A percentile compares a stretch with the other conserved stretches of the same genome.
phyloP scores from a whole-genome alignment of 495 filamentous ascomycete genomes.

The Xylaria scruposa region DNA sequence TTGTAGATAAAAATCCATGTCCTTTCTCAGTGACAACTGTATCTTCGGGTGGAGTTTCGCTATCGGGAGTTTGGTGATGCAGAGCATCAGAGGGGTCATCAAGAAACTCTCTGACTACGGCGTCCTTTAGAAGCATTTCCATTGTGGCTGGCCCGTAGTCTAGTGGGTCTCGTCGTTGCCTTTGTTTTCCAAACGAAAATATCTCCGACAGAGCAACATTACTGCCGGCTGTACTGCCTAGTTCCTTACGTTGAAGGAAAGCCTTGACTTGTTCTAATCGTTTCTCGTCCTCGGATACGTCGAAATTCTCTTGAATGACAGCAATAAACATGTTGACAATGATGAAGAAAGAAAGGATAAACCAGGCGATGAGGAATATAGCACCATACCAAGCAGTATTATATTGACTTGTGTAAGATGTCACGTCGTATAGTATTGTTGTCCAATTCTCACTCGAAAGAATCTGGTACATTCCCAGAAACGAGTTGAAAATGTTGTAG shows the following conservation, averaged over 20 bases:
- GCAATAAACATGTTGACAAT: slow-evolving; percentile 99
- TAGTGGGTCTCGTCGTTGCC: slow-evolving; percentile 76
- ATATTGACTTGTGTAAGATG: slow-evolving; percentile 63
- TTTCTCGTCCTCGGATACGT: slow-evolving; percentile 99
- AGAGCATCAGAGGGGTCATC: slow-evolving; percentile 67
- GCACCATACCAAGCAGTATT: slow-evolving; percentile 93
- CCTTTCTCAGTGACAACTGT: slow-evolving; percentile 43
- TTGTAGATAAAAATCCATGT: slow-evolving; percentile 59
- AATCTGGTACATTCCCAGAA: slow-evolving; percentile 97
- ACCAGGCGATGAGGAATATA: slow-evolving; percentile 92
- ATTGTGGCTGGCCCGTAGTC: slow-evolving; percentile 87
- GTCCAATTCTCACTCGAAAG: slow-evolving; percentile 99
- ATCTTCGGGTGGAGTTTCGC: slow-evolving; percentile 43
- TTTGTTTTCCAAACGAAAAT: slow-evolving; percentile 75
- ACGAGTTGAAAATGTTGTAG: slow-evolving; percentile 89
- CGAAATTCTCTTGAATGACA: slow-evolving; percentile 99
- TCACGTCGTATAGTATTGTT: slow-evolving; percentile 80
- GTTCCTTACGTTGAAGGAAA: slow-evolving; percentile 89
- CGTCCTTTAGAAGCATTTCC: slow-evolving; percentile 96
- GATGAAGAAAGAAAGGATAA: slow-evolving; percentile 94
- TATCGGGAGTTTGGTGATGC: slow-evolving; percentile 46
- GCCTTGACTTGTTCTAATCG: slow-evolving; percentile 93
- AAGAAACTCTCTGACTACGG: slow-evolving; percentile 91
- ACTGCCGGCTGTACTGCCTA: slow-evolving; percentile 64
- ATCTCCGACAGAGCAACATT: slow-evolving; percentile 90